Percentiles rank a stretch among this genome's conserved stretches.
These are phyloP conservation scores for Agrocybe pediades DNA, from an alignment of 768 basidiomycete species.

Conservation along the genomic window DNA sequence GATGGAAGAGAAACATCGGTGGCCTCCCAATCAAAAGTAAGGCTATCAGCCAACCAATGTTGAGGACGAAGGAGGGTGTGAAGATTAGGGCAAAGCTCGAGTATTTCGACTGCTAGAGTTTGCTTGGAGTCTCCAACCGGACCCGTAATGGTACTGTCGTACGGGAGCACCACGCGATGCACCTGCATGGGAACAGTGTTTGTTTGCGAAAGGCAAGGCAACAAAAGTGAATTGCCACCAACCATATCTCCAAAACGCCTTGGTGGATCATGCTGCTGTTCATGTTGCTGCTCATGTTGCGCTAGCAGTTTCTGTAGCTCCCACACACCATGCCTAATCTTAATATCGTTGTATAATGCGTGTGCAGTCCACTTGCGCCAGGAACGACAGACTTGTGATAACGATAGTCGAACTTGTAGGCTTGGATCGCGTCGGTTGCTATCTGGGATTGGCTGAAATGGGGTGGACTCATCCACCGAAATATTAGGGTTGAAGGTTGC, in stretches of 20 bases:
- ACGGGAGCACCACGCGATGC: constrained; percentile 60
- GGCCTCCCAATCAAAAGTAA: constrained; percentile 56
- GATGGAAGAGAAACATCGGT: constrained; percentile 46
- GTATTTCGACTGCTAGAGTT: constrained; percentile 43
- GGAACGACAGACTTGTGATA: constrained; percentile 57
- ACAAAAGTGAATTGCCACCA: constrained; percentile 9
- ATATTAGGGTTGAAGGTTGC: constrained; percentile 33
- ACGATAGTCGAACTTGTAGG: constrained; percentile 36
- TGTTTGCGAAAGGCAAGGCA: neutral
- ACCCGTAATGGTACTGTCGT: constrained; percentile 48
- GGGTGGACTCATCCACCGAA: constrained; percentile 35
- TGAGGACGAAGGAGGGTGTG: constrained; percentile 58
- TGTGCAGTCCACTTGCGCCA: constrained; percentile 52
- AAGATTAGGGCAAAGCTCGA: constrained; percentile 49
- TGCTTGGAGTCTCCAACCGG: constrained; percentile 14
- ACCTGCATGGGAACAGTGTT: constrained; percentile 36
- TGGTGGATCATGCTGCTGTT: constrained; percentile 16
- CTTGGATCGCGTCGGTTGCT: constrained; percentile 28
- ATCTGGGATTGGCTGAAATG: constrained; percentile 44
- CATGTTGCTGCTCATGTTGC: constrained; percentile 22
- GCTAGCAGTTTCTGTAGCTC: constrained; percentile 27
- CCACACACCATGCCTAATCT: constrained; percentile 33
- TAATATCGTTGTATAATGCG: constrained; percentile 57
- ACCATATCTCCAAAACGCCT: constrained; percentile 32
- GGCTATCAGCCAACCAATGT: constrained; percentile 22